Percentiles rank a stretch among this genome's conserved stretches.
Evolutionary conservation across 1,139 yeast genomes (phyloP).

Genomic region (Hansenula lynferdii): DNA sequence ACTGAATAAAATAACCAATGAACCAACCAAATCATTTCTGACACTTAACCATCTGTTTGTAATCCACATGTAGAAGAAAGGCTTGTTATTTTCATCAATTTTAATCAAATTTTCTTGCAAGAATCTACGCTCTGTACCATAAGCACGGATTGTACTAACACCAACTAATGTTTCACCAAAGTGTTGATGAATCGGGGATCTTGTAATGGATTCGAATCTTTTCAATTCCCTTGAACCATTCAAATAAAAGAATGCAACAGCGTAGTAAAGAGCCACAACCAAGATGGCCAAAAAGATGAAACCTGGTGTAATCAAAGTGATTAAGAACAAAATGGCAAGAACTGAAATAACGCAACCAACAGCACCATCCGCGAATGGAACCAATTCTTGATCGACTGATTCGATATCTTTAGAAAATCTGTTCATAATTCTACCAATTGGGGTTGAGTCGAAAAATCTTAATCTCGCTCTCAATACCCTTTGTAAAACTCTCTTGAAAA

Average conservation of each 20-base stretch:
- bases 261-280: slow-evolving; percentile 56
- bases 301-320: slow-evolving; percentile 80
- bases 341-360: slow-evolving; percentile 66
- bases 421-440: slow-evolving; percentile 95
- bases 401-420: slow-evolving; percentile 95
- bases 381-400: slow-evolving; percentile 86
- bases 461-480: slow-evolving; percentile 72
- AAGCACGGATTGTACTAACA: slow-evolving; percentile 92
- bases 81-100: slow-evolving; percentile 82
- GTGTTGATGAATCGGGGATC: slow-evolving; percentile 96
- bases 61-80: slow-evolving; percentile 94
- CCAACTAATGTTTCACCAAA: slow-evolving; percentile 92
- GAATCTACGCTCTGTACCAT: slow-evolving; percentile 87
- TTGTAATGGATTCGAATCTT: slow-evolving; percentile 81
- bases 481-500: slow-evolving; percentile 62
- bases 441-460: slow-evolving; percentile 92
- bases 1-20: slow-evolving; percentile 74
- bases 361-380: slow-evolving; percentile 77
- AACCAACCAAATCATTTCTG: slow-evolving; percentile 82
- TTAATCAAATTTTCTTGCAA: slow-evolving; percentile 73
- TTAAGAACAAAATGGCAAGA: slow-evolving; percentile 63
- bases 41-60: slow-evolving; percentile 91
- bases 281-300: slow-evolving; percentile 72
- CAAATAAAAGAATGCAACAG: slow-evolving; percentile 74
- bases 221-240: slow-evolving; percentile 87